Base-by-base conservation (phyloP, 768 basidiomycete genomes). In the Calocybe cyanea region DNA sequence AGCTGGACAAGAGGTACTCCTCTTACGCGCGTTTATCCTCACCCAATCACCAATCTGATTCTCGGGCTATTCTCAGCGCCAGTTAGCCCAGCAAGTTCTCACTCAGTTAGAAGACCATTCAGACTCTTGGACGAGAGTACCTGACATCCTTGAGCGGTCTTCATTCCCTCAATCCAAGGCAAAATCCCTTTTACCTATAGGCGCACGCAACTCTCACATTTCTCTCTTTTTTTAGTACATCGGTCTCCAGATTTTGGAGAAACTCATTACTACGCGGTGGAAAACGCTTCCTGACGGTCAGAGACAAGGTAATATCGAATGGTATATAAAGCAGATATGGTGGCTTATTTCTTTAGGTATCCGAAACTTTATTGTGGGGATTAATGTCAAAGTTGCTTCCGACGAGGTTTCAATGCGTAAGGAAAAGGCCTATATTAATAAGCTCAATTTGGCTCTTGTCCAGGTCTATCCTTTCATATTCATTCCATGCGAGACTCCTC, bases 61-160 rank as follows among this genome's bases (percentile, higher is more conserved):
- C 23, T 52, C 37, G 18, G 42, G 45, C n/a, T 45, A 36, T 43
- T 40, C 38, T 9, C 60, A 98, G 94, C 94, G 94, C 89, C 87
- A 89, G 81, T 65, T 85, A 63, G 95, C 95, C 13, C 95, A 98
- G 68, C 87, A 87, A 63, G 76, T 92, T 51, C 77, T 99, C 55
- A 96, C 95, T 7, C 93, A 94, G 62, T 86, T 99, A 60, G 93
- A 98, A 66, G 96, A 99, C 50, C 78, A 92, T 64, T 88, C 90
- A 14, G 95, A 98, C 49, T 85, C 94, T 28, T 99, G 96, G 96
- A 94, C 93, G 53, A 79, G 89, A 64, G 96, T 98, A 6, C 96
- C 96, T 32, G 87, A 88, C 49, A 88, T 99, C 57, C 74, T 99
- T 48, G 92, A 96, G 58, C 75, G 76, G 41, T 87, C 92, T 1